phyloP scores from a whole-genome alignment of 2,329 filamentous ascomycete genomes.

The Clarireedia sp. region DNA sequence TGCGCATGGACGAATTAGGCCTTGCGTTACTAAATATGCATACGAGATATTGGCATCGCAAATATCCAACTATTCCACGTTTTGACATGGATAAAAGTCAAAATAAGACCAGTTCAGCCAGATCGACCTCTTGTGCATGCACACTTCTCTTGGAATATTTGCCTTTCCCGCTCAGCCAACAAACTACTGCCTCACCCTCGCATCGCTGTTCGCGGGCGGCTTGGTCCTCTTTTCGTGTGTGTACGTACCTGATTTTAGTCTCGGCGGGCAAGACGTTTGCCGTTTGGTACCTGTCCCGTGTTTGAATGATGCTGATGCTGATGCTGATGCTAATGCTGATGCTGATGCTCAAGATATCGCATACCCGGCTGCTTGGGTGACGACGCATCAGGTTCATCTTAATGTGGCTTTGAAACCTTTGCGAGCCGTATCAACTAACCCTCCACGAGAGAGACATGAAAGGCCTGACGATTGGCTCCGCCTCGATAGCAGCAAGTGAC shows the following conservation, averaged over 20 bases:
- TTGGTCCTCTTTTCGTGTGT: neutral
- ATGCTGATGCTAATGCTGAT: too few relatives aligned
- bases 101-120: neutral
- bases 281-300: neutral
- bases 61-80: neutral
- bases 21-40: neutral
- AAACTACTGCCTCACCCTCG: neutral
- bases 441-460: too few relatives aligned
- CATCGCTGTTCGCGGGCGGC: neutral
- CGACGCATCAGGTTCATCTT: neutral
- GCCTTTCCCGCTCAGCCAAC: neutral
- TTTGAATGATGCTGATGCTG: too few relatives aligned
- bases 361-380: neutral
- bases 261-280: neutral
- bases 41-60: neutral
- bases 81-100: slow-evolving; percentile 1
- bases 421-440: too few relatives aligned
- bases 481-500: too few relatives aligned
- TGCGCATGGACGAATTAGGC: neutral
- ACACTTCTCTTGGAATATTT: neutral
- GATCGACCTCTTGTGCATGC: neutral
- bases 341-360: neutral
- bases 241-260: too few relatives aligned
- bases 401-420: neutral
- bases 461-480: too few relatives aligned